Base-by-base conservation (phyloP, 805 yeast species). In the Scheffersomyces stipitis region DNA sequence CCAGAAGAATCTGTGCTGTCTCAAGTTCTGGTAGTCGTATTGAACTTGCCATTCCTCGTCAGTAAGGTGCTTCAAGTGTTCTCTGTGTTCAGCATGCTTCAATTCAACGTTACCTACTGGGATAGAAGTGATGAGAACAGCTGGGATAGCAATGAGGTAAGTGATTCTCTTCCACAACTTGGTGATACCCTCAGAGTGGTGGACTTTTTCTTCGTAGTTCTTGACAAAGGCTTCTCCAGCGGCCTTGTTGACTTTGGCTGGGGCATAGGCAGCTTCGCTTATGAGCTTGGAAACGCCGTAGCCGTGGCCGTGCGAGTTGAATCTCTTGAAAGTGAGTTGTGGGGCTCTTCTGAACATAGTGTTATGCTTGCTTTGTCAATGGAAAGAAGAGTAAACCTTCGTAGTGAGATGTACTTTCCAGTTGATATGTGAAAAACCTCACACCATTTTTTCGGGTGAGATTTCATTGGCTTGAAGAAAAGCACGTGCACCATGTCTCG, bases 1-100 rank as follows among this genome's bases (percentile, higher is more conserved):
- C 98, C 98, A 93, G 83, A 89, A 91, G 79, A 79, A 91, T 62
- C 85, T 82, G 66, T 80, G 83, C 61, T 65, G 62, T 80, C 98
- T 87, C 54, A 89, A 66, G 78, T 93, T 93, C 76, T 84, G 90
- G 80, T 80, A 93, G 55, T 82, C 90, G 74, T 86, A 86, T 69
- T 85, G 93, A 44, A 65, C 71, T 58, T 97, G 97, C 89, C 96
- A 86, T 62, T 90, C 95, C 53, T 83, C 91, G 63, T 90, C 97
- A 23, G 88, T 64, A 40, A 87, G 71, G 56, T 81, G 83, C 51
- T 63, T 70, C 56, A 80, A 70, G 67, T 85, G 93, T 62, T 75
- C 76, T 73, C 93, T 81, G 77, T 93, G 99, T 56, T 82, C 76
- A 51, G 93, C 89, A 66, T 93, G 99, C 66, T 84, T 87, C 56